Evolutionary conservation across 2,329 filamentous ascomycete genomes (phyloP).

Genomic region (Alternaria angustiovoidea): DNA sequence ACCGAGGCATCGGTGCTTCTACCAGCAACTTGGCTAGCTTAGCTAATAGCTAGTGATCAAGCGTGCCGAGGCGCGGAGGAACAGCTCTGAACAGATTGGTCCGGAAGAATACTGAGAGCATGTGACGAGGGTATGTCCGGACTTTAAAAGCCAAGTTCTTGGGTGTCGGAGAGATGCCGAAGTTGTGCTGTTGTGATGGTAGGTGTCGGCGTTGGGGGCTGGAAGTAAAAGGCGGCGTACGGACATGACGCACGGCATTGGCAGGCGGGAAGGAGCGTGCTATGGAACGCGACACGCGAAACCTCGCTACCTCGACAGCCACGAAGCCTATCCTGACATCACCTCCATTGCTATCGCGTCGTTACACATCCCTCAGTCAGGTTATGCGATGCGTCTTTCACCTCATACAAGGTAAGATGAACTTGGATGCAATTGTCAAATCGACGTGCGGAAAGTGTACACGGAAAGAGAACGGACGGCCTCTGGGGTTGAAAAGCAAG

Average conservation of each 20-base stretch:
- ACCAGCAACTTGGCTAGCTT: neutral
- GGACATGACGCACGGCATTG: conserved; percentile 2
- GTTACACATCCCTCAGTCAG: neutral
- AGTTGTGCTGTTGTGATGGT: neutral
- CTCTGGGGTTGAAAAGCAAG: neutral
- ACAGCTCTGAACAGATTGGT: conserved; percentile 18
- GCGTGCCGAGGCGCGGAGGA: conserved; percentile 13
- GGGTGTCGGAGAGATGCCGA: conserved; percentile 3
- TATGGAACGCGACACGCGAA: conserved; percentile 9
- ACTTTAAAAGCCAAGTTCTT: conserved; percentile 7
- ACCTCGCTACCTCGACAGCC: conserved; percentile 1
- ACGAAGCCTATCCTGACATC: conserved; percentile 19
- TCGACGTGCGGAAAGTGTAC: neutral
- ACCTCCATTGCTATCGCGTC: neutral
- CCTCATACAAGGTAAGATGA: neutral
- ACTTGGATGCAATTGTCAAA: neutral
- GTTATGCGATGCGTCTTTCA: neutral
- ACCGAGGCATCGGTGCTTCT: conserved; percentile 10
- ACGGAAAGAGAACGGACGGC: neutral
- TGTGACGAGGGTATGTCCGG: conserved; percentile 6
- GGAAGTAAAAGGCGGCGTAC: neutral
- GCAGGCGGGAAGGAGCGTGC: conserved; percentile 17
- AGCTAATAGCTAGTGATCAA: conserved; percentile 4
- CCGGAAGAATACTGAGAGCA: conserved; percentile 2
- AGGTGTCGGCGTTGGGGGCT: neutral